phyloP scores from a whole-genome alignment of 2,329 filamentous ascomycete species.

The Hypomyces perniciosus region DNA sequence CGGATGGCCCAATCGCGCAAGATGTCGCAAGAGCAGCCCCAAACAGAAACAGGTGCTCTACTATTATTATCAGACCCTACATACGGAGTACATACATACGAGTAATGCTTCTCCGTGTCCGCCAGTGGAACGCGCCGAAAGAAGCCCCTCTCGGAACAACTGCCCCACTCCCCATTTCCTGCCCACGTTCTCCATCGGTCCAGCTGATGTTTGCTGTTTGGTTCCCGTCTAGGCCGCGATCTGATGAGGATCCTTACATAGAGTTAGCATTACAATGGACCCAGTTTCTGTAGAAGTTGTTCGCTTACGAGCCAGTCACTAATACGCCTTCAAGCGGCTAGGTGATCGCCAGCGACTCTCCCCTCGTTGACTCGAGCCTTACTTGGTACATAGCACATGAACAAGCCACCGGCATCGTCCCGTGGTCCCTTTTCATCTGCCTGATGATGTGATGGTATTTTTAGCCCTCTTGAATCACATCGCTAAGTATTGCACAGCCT shows the following conservation, averaged over 20 bases:
- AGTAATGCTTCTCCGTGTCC: neutral
- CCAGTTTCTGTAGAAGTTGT: neutral
- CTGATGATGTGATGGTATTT: neutral
- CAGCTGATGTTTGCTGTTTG: slow-evolving; percentile 1
- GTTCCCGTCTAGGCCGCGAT: neutral
- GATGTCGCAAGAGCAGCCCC: neutral
- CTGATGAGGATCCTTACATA: neutral
- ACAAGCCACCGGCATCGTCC: neutral
- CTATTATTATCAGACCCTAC: too few species aligned
- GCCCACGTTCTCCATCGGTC: slow-evolving; percentile 5
- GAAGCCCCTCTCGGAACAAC: slow-evolving; percentile 8
- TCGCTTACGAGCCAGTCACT: too few species aligned
- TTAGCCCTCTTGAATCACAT: neutral
- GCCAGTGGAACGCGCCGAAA: slow-evolving; percentile 1
- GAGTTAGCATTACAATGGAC: neutral
- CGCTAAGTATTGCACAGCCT: neutral
- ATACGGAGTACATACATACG: too few species aligned
- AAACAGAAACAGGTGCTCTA: too few species aligned
- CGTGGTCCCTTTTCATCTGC: neutral
- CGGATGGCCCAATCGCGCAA: neutral
- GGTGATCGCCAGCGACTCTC: neutral
- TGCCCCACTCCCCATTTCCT: neutral
- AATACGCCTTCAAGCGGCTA: too few species aligned
- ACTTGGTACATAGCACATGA: neutral
- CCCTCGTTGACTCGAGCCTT: neutral